Conservation (phyloP, 2,329 filamentous ascomycete species). For the Arthrobotrys musiformis region DNA sequence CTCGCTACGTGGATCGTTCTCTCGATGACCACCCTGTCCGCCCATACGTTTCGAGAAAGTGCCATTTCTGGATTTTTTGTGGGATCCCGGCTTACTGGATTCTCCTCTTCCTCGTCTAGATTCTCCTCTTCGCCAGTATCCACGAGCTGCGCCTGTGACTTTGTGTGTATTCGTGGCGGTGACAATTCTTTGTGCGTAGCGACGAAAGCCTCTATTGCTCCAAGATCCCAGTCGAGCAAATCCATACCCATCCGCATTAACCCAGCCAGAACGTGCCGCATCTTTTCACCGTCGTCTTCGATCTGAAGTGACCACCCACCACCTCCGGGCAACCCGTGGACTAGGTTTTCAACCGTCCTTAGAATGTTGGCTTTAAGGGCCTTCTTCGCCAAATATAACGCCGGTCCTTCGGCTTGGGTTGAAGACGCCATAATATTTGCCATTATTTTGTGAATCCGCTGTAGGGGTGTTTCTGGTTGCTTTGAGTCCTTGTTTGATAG, state of each 20-base stretch:
- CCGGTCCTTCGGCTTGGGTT: conserved; percentile 55
- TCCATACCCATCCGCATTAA: conserved; percentile 61
- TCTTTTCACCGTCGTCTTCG: conserved; percentile 60
- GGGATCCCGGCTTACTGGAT: conserved; percentile 18
- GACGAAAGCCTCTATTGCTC: conserved; percentile 59
- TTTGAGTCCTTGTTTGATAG: conserved; percentile 20
- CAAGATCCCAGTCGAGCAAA: conserved; percentile 61
- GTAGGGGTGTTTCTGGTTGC: conserved; percentile 43
- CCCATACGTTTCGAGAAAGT: conserved; percentile 67
- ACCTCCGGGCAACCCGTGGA: conserved; percentile 47
- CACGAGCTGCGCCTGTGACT: conserved; percentile 27
- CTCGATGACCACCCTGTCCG: conserved; percentile 68
- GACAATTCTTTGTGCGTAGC: conserved; percentile 56
- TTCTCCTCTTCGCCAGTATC: neutral
- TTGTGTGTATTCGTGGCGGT: conserved; percentile 55
- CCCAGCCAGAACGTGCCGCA: conserved; percentile 61
- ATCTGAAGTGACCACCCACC: conserved; percentile 58
- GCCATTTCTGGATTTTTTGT: conserved; percentile 36
- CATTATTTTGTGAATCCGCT: conserved; percentile 51
- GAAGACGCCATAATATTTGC: conserved; percentile 50
- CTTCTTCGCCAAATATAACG: conserved; percentile 51
- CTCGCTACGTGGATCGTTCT: conserved; percentile 75
- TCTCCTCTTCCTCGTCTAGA: conserved; percentile 1
- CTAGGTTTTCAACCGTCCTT: conserved; percentile 56
- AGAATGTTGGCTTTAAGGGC: conserved; percentile 56